Base-by-base conservation (phyloP, 179 eudicot genomes). In the Nepenthes alata region DNA sequence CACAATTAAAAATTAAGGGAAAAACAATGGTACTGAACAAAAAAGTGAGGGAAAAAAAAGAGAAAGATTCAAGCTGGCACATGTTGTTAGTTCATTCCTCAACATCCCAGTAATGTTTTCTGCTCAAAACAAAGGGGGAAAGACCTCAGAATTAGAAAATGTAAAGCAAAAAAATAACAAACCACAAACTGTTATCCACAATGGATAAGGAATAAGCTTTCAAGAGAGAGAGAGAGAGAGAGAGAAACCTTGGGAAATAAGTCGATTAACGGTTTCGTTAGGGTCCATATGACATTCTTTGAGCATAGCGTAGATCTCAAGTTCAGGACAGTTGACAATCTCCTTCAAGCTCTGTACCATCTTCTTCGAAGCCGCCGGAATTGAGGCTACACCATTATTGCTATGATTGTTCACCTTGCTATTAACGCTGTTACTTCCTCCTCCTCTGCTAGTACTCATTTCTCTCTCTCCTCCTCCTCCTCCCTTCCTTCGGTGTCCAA, bases 251-350 rank as follows among this genome's bases (percentile, higher is more conserved):
- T 81, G 97, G 62, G 86, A 58, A 50, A 90, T 86, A 47, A 90
- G 97, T 16, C 95, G 77, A 64, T 77, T 77, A 57, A 87, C 93
- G 37, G 97, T 80, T 62, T 87, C 97, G 72, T 80, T 77, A 63
- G 93, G 93, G 85, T 90, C 93, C 97, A 90, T 90, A 61, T 90
- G 81, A 74, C 93, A 90, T 5, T 90, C 97, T 71, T 87, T 83
- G 58, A 90, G 95, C 69, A 78, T 72, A 34, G 85, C 72, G 68
- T 90, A 90, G 90, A 90, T 90, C 86, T 90, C 97, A 34, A 70
- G 63, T 54, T 90, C 97, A 37, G 93, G 72, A 41, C 74, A 83
- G 70, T 80, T 80, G 1, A 90, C 97, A 47, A 85, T 79, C 85
- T 90, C 97, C 66, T 85, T 90, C 63, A 87, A 76, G 68, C 79